Evolutionary conservation across 2,329 filamentous ascomycete genomes (phyloP).

Genomic region (Pyrenochaeta sp.): DNA sequence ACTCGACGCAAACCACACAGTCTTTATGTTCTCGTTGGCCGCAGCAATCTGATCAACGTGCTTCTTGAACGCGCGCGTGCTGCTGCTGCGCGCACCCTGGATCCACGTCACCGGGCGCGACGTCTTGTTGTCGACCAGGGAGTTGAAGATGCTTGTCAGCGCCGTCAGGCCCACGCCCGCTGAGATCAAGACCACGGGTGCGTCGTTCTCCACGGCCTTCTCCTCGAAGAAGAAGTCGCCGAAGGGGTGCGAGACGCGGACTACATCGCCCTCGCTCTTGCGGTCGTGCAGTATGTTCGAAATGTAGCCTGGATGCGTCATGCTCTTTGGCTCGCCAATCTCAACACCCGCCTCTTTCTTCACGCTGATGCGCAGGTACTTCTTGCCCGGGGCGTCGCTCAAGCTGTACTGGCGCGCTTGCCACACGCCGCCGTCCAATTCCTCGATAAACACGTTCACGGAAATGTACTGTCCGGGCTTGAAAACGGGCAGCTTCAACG

Average conservation of each 20-base stretch:
- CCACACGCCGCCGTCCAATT: constrained; percentile 56
- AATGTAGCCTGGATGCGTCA: constrained; percentile 67
- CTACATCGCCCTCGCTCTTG: constrained; percentile 66
- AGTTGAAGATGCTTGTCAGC: constrained; percentile 70
- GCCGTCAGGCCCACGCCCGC: constrained; percentile 74
- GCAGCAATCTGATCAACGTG: constrained; percentile 56
- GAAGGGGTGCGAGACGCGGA: constrained; percentile 71
- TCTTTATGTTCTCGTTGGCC: constrained; percentile 57
- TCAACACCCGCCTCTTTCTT: constrained; percentile 69
- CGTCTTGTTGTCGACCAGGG: constrained; percentile 46
- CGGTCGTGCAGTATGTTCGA: constrained; percentile 73
- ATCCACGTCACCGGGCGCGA: constrained; percentile 67
- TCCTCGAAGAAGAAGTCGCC: constrained; percentile 68
- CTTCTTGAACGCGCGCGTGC: constrained; percentile 62
- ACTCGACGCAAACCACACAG: constrained; percentile 66
- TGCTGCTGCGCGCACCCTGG: constrained; percentile 64
- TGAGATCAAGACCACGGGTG: constrained; percentile 70
- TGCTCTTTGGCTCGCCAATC: constrained; percentile 53
- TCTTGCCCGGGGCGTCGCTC: constrained; percentile 67
- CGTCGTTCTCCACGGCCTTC: constrained; percentile 49
- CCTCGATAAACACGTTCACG: constrained; percentile 64
- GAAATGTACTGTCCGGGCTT: constrained; percentile 77
- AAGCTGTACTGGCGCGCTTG: constrained; percentile 78
- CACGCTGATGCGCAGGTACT: constrained; percentile 74
- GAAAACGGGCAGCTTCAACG: constrained; percentile 66